phyloP scores from a whole-genome alignment of 2,329 filamentous ascomycete species.

The Malbranchea cinnamomea region DNA sequence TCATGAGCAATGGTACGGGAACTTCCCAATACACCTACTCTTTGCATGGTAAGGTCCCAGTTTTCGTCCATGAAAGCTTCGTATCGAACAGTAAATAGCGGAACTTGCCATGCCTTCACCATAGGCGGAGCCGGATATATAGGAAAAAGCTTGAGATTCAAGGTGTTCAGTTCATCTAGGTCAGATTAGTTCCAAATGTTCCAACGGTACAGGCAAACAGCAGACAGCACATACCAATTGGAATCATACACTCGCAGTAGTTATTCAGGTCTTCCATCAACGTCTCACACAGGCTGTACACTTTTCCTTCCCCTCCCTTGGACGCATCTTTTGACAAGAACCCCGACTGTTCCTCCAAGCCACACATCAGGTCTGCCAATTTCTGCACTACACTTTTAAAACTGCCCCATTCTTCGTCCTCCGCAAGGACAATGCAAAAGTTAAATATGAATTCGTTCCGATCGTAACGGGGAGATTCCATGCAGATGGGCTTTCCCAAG shows the following conservation, averaged over 20 bases:
- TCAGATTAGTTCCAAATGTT: not conserved
- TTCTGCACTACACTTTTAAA: slow-evolving; percentile 78
- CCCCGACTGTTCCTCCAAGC: slow-evolving; percentile 79
- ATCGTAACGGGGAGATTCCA: slow-evolving; percentile 66
- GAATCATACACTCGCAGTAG: slow-evolving; percentile 97
- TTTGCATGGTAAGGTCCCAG: slow-evolving; percentile 40
- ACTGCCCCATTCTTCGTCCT: slow-evolving; percentile 54
- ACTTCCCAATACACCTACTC: slow-evolving; percentile 17
- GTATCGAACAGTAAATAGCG: slow-evolving; percentile 50
- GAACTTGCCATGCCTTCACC: slow-evolving; percentile 81
- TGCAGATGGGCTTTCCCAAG: slow-evolving; percentile 77
- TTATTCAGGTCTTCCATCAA: slow-evolving; percentile 89
- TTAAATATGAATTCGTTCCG: slow-evolving; percentile 99
- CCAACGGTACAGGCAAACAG: not conserved
- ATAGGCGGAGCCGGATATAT: slow-evolving; percentile 61
- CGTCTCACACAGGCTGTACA: slow-evolving; percentile 63
- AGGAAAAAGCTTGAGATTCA: slow-evolving; percentile 93
- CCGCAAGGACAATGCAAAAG: slow-evolving; percentile 70
- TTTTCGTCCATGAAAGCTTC: slow-evolving; percentile 38
- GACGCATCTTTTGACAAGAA: slow-evolving; percentile 45
- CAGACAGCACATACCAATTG: slow-evolving; percentile 51
- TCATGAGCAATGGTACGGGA: not conserved
- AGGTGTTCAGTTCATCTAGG: slow-evolving; percentile 75
- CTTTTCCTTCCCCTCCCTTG: slow-evolving; percentile 34
- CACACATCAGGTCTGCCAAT: slow-evolving; percentile 69